These are phyloP conservation scores for Podospora pseudopauciseta DNA, from an alignment of 495 filamentous ascomycete species.

Conservation along the genomic window DNA sequence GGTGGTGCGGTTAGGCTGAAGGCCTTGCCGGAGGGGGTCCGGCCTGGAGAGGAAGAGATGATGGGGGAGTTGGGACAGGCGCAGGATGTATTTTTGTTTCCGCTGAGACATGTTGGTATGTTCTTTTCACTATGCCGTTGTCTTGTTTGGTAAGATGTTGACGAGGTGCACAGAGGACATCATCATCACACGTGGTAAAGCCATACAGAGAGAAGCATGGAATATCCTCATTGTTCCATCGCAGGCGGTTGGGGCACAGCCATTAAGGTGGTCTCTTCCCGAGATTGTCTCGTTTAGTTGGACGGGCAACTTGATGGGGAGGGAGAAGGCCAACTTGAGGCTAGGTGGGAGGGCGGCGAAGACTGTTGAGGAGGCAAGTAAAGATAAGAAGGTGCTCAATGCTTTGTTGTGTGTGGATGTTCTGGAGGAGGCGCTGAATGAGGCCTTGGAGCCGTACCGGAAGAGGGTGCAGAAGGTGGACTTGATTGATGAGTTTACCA, in stretches of 20 bases:
- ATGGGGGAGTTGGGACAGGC: background rate
- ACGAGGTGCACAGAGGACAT: background rate
- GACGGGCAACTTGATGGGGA: background rate
- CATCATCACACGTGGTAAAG: background rate
- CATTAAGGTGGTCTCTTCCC: background rate
- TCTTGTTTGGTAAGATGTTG: background rate
- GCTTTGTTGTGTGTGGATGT: background rate
- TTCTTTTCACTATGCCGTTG: background rate
- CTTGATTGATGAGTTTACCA: background rate
- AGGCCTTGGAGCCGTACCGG: background rate
- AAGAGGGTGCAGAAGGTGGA: background rate
- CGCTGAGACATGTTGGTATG: background rate
- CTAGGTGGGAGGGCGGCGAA: background rate
- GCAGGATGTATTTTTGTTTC: conserved; percentile 1
- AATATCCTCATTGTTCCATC: background rate
- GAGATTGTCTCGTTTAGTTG: conserved; percentile 3
- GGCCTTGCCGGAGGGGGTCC: background rate
- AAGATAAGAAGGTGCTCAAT: background rate
- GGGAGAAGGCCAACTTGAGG: background rate
- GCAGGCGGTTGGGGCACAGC: background rate
- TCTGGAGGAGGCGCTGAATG: background rate
- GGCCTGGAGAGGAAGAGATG: background rate
- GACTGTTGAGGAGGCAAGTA: background rate
- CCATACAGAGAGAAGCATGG: background rate
- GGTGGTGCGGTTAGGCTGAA: background rate